Evolutionary conservation across 2,329 filamentous ascomycete genomes (phyloP).

Genomic region (Botrytis hyacinthi): DNA sequence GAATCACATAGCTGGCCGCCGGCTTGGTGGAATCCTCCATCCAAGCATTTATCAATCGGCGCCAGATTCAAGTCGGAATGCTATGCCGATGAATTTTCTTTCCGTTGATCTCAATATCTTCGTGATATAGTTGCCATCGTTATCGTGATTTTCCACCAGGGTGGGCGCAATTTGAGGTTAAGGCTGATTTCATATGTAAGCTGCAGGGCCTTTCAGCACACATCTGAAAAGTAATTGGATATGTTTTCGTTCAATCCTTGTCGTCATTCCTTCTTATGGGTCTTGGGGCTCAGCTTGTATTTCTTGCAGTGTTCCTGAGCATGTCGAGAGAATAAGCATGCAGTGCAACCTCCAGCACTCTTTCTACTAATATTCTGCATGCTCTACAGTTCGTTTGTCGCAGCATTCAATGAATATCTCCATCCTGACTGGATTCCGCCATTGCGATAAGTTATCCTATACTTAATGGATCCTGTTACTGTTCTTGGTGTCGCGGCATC

Average conservation of each 20-base stretch:
- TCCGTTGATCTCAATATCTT: not conserved
- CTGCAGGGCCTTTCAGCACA: not conserved
- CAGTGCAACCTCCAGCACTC: not conserved
- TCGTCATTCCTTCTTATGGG: not conserved
- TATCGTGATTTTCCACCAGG: not conserved
- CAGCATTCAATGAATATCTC: not conserved
- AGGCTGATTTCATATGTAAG: not conserved
- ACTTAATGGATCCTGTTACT: constrained; percentile 15
- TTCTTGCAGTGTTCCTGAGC: constrained; percentile 1
- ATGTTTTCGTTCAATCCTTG: not conserved
- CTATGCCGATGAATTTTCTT: too few species aligned
- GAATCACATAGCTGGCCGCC: not conserved
- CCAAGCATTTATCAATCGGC: not conserved
- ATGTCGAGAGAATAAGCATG: not conserved
- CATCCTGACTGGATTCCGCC: too few species aligned
- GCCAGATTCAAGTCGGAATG: too few species aligned
- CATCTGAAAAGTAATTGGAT: not conserved
- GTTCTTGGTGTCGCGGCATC: constrained; percentile 11
- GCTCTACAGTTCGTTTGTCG: not conserved
- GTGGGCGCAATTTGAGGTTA: not conserved
- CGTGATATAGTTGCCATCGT: not conserved
- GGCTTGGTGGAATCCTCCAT: not conserved
- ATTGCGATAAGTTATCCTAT: not conserved
- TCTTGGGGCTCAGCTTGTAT: not conserved
- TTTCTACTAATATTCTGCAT: not conserved